Percentiles rank a stretch among this genome's conserved stretches.
Evolutionary conservation across 2,329 filamentous ascomycete genomes (phyloP).

Genomic region (Fusarium fracticaudum): DNA sequence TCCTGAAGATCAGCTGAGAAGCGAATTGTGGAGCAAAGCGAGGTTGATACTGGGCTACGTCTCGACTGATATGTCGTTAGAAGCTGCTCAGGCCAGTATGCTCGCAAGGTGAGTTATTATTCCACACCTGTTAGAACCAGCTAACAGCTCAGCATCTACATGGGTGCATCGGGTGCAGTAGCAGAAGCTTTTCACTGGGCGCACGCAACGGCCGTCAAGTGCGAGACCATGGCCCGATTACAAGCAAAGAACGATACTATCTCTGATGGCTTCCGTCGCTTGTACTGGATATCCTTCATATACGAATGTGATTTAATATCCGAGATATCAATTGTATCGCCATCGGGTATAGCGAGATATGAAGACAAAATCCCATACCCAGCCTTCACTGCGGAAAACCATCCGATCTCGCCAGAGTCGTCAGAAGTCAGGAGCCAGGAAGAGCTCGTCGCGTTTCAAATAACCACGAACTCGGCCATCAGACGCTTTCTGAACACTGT

Average conservation of each 20-base stretch:
- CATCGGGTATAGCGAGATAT: slow-evolving; percentile 44
- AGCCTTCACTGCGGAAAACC: neutral
- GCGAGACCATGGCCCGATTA: slow-evolving; percentile 35
- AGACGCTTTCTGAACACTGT: slow-evolving; percentile 44
- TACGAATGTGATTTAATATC: slow-evolving; percentile 46
- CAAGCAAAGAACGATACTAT: neutral
- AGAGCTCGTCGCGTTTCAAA: slow-evolving; percentile 45
- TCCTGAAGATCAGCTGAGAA: accelerated
- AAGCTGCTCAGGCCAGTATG: slow-evolving; percentile 43
- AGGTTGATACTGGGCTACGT: slow-evolving; percentile 35
- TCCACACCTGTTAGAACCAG: no score
- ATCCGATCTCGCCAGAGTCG: neutral
- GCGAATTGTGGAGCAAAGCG: slow-evolving; percentile 37
- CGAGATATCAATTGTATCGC: slow-evolving; percentile 41
- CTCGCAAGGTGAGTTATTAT: slow-evolving; percentile 35
- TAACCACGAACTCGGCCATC: slow-evolving; percentile 46
- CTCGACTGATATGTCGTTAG: slow-evolving; percentile 32
- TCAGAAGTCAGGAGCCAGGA: slow-evolving; percentile 7
- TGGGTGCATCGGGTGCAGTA: slow-evolving; percentile 37
- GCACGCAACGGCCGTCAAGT: slow-evolving; percentile 43
- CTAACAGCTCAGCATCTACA: slow-evolving; percentile 34
- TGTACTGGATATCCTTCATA: slow-evolving; percentile 46
- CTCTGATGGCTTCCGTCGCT: slow-evolving; percentile 38
- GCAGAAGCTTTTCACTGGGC: slow-evolving; percentile 41
- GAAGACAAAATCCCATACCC: slow-evolving; percentile 39